Conservation (phyloP, 2,329 filamentous ascomycete species). For the Ophiostoma sp. region DNA sequence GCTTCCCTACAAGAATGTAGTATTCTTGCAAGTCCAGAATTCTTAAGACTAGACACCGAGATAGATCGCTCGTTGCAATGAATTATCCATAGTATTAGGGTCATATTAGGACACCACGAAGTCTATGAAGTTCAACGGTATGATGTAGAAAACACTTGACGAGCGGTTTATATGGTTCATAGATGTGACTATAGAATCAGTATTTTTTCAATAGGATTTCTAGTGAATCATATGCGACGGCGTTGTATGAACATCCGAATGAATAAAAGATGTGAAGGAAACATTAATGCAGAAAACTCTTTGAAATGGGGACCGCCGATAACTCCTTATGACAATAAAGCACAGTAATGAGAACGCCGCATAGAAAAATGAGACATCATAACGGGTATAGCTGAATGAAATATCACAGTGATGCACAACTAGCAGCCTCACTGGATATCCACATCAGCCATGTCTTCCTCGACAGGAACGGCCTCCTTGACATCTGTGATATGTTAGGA, state of each 20-base stretch:
- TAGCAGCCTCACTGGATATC: slow-evolving; percentile 4
- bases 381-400: neutral
- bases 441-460: slow-evolving; percentile 10
- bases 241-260: neutral
- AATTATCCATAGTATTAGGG: neutral
- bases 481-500: neutral
- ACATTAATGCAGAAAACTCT: neutral
- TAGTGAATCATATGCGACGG: neutral
- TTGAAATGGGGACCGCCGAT: neutral
- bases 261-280: neutral
- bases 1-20: neutral
- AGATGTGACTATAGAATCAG: neutral
- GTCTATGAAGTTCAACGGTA: too few relatives aligned
- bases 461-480: neutral
- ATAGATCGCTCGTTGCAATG: too few relatives aligned
- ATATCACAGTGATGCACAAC: neutral
- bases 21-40: neutral
- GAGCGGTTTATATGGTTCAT: neutral
- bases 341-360: neutral
- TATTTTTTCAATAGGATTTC: neutral
- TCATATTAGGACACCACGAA: neutral
- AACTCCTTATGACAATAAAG: neutral
- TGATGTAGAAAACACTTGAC: neutral
- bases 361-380: neutral
- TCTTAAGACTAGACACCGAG: neutral